phyloP scores from a whole-genome alignment of 331 rosid species.

The Saraca asoca region DNA sequence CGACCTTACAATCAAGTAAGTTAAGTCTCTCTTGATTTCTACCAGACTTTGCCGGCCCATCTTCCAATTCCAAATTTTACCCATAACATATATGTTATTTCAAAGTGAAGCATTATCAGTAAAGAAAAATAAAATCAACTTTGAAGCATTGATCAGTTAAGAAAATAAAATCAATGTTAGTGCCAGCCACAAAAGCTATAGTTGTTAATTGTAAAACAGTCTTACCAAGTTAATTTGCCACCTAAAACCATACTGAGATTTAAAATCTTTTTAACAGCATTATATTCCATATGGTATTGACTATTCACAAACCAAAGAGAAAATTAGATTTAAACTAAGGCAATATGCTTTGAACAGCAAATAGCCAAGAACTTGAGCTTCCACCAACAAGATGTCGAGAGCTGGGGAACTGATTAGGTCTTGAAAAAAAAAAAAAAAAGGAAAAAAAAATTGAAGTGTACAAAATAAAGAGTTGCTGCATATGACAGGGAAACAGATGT shows the following conservation, averaged over 20 bases:
- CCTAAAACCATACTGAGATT: constrained; percentile 16
- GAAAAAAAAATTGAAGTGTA: no score
- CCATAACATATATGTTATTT: no score
- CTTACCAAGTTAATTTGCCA: constrained; percentile 6
- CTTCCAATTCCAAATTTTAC: no score
- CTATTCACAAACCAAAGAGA: constrained; percentile 11
- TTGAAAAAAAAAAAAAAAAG: no score
- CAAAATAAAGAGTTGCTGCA: constrained; percentile 1
- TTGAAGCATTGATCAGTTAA: constrained; percentile 13
- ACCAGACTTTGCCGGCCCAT: no score
- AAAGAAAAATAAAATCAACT: no score
- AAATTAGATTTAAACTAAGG: constrained; percentile 15
- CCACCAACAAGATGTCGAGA: constrained; percentile 10
- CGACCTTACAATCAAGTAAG: no score
- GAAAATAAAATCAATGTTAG: constrained; percentile 21
- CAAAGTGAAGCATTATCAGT: no score
- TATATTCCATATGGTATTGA: constrained; percentile 8
- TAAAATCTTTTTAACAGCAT: constrained; percentile 7
- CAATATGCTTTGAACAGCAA: constrained; percentile 13
- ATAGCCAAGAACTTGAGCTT: constrained; percentile 4
- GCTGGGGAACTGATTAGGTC: neutral
- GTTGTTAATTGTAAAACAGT: neutral
- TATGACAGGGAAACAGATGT: neutral
- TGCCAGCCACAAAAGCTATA: constrained; percentile 2
- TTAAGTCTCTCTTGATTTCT: no score